Percentiles rank a stretch among this genome's conserved stretches.
Evolutionary conservation across 768 basidiomycete species (phyloP).

Genomic region (Lentinula sp.): DNA sequence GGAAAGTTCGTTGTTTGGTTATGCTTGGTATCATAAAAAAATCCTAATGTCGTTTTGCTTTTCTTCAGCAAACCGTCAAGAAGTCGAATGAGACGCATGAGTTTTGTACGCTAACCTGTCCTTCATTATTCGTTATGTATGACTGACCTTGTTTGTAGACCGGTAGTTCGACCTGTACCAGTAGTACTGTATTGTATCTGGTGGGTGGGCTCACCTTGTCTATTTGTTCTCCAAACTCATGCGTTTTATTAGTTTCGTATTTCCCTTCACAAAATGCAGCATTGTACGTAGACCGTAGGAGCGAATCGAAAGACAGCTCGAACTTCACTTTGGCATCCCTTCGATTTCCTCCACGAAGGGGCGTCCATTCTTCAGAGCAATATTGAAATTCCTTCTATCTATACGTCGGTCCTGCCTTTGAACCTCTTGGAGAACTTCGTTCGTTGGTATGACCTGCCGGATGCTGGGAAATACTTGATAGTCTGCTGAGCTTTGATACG

Average conservation of each 20-base stretch:
- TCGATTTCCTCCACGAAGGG: slow-evolving; percentile 53
- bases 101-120: slow-evolving; percentile 66
- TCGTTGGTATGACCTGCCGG: slow-evolving; percentile 14
- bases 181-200: slow-evolving; percentile 11
- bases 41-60: slow-evolving; percentile 24
- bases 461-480: slow-evolving; percentile 6
- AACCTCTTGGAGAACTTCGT: slow-evolving; percentile 9
- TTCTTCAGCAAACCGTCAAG: slow-evolving; percentile 89
- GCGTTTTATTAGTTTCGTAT: slow-evolving; percentile 34
- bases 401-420: slow-evolving; percentile 35
- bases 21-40: slow-evolving; percentile 35
- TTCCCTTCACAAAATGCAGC: no score
- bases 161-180: slow-evolving; percentile 11
- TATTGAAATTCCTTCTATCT: slow-evolving; percentile 31
- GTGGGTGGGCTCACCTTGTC: slow-evolving; percentile 13
- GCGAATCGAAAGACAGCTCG: background rate
- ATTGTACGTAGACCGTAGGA: no score
- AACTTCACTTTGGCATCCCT: slow-evolving; percentile 81
- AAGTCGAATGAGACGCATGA: slow-evolving; percentile 93
- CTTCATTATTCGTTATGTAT: background rate
- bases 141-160: slow-evolving; percentile 24
- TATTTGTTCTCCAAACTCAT: background rate
- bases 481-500: background rate
- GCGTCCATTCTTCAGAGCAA: slow-evolving; percentile 87
- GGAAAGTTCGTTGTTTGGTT: slow-evolving; percentile 85